These are phyloP conservation scores for Mycena belliarum DNA, from an alignment of 768 basidiomycete genomes.

Conservation along the genomic window DNA sequence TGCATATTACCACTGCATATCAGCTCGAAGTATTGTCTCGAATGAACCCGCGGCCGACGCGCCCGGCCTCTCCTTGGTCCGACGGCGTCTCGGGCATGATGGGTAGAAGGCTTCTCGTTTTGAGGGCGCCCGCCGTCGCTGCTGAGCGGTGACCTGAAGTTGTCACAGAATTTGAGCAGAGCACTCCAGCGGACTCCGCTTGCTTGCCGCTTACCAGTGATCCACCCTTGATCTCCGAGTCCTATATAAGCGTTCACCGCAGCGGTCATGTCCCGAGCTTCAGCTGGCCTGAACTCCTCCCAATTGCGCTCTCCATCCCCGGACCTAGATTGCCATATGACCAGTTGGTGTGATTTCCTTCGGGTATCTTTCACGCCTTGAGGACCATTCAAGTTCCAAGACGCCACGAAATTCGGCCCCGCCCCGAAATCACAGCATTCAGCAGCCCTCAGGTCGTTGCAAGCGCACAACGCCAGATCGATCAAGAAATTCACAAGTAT, in stretches of 20 bases:
- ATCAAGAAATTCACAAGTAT: conserved; percentile 37
- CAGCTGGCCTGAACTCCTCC: conserved; percentile 35
- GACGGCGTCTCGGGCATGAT: too few relatives aligned
- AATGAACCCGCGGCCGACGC: too few relatives aligned
- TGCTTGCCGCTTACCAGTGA: neutral
- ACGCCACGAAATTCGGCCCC: conserved; percentile 15
- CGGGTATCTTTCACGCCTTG: neutral
- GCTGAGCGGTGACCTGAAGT: too few relatives aligned
- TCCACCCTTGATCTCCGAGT: neutral
- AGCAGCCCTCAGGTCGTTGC: conserved; percentile 17
- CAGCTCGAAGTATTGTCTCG: too few relatives aligned
- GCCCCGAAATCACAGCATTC: conserved; percentile 13
- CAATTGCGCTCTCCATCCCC: conserved; percentile 8
- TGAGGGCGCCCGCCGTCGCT: too few relatives aligned
- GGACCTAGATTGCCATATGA: conserved; percentile 18
- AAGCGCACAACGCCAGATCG: conserved; percentile 34
- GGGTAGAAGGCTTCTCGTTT: too few relatives aligned
- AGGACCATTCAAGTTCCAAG: conserved; percentile 11
- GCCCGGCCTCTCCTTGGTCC: too few relatives aligned
- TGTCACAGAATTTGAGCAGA: neutral
- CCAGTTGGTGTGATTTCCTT: conserved; percentile 8
- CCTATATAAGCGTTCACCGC: conserved; percentile 9
- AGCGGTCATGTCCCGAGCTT: conserved; percentile 23
- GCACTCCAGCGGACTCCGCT: neutral
- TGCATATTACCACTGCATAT: too few relatives aligned